These are phyloP conservation scores for Mycena galericulata DNA, from an alignment of 768 basidiomycete genomes.

Conservation along the genomic window DNA sequence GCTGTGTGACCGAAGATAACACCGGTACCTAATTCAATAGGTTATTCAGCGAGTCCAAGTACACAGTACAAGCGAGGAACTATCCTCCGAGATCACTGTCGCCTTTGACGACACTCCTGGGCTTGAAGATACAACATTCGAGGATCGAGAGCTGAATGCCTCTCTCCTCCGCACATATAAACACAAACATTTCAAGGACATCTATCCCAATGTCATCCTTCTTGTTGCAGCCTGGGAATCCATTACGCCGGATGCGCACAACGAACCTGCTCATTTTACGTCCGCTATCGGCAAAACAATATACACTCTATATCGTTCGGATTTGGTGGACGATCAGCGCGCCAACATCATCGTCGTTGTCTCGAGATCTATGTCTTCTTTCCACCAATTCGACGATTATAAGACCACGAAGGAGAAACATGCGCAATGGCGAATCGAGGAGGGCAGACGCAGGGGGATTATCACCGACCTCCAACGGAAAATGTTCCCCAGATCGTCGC, in stretches of 20 bases:
- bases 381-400: conserved; percentile 12
- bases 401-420: background rate
- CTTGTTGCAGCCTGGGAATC: conserved; percentile 6
- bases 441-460: background rate
- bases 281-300: conserved; percentile 11
- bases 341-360: background rate
- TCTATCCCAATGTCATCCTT: conserved; percentile 8
- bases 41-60: conserved; percentile 18
- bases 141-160: background rate
- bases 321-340: background rate
- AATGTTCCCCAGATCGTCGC: background rate
- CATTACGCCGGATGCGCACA: conserved; percentile 3
- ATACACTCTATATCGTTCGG: background rate
- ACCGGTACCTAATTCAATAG: background rate
- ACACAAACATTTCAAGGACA: background rate
- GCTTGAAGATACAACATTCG: background rate
- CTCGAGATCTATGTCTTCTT: conserved; percentile 7
- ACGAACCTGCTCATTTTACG: conserved; percentile 2
- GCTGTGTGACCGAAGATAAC: background rate
- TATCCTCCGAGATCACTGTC: background rate
- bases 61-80: background rate
- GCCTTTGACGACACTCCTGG: conserved; percentile 17
- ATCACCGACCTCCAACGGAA: conserved; percentile 13
- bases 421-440: background rate
- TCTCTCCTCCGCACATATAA: conserved; percentile 3